Percentiles rank a stretch among this genome's conserved stretches.
phyloP scores from a whole-genome alignment of 2,329 filamentous ascomycete species.

The Aspergillus terreus region DNA sequence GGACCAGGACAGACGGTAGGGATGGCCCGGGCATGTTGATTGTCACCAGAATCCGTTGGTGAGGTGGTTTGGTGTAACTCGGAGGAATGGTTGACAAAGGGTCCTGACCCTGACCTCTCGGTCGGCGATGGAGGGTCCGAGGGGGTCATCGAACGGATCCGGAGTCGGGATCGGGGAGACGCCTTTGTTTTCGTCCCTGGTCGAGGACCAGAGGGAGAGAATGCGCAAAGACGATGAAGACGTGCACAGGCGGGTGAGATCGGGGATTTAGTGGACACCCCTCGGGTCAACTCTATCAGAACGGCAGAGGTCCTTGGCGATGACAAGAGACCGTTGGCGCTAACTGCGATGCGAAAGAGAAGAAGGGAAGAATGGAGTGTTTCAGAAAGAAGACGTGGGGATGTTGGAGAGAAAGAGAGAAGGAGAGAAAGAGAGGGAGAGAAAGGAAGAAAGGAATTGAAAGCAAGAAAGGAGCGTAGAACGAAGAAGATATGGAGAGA shows the following conservation, averaged over 20 bases:
- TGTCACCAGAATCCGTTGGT: constrained; percentile 14
- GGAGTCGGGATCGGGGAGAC: neutral
- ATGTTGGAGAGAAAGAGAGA: neutral
- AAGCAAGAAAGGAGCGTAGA: neutral
- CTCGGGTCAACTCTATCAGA: neutral
- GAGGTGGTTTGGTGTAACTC: constrained; percentile 18
- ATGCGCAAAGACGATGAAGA: neutral
- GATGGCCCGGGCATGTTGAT: constrained; percentile 16
- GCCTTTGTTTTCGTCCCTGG: constrained; percentile 1
- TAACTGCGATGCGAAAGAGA: neutral
- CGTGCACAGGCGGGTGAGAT: neutral
- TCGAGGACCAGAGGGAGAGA: neutral
- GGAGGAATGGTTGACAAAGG: constrained; percentile 10
- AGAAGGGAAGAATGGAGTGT: neutral
- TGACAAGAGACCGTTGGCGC: neutral
- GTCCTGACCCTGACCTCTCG: constrained; percentile 24
- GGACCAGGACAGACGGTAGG: constrained; percentile 12
- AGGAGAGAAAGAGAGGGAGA: neutral
- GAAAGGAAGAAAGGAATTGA: neutral
- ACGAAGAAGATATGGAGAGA: neutral
- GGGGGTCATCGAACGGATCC: constrained; percentile 21
- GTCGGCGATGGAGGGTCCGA: constrained; percentile 19
- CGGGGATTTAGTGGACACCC: neutral
- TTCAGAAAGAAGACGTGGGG: neutral
- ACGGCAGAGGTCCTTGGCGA: neutral